Evolutionary conservation across 768 basidiomycete genomes (phyloP).

Genomic region (Mycena amicta): DNA sequence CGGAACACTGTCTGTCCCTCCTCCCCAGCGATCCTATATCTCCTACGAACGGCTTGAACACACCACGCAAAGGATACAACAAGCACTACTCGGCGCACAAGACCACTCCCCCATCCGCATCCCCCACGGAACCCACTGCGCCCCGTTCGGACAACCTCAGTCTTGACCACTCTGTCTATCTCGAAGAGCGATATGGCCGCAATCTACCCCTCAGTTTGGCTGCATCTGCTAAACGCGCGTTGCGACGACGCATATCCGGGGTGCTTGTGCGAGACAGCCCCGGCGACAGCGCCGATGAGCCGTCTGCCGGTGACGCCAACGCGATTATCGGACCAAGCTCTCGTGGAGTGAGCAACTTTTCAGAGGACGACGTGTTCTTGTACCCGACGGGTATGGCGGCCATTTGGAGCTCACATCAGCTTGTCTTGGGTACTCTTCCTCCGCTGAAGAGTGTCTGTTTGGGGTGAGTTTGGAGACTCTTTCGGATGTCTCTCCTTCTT

Average conservation of each 20-base stretch:
- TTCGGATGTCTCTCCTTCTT: no score
- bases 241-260: slow-evolving; percentile 89
- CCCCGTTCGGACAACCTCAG: slow-evolving; percentile 49
- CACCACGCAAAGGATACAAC: slow-evolving; percentile 49
- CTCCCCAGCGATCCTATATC: slow-evolving; percentile 50
- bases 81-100: slow-evolving; percentile 58
- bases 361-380: slow-evolving; percentile 87
- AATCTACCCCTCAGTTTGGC: slow-evolving; percentile 79
- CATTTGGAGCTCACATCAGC: slow-evolving; percentile 88
- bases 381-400: slow-evolving; percentile 91
- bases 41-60: slow-evolving; percentile 21
- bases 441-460: slow-evolving; percentile 88
- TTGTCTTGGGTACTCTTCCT: slow-evolving; percentile 56
- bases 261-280: slow-evolving; percentile 67
- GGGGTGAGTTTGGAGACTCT: no score
- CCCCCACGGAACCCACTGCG: slow-evolving; percentile 1
- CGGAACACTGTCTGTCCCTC: slow-evolving; percentile 78
- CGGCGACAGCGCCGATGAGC: slow-evolving; percentile 36
- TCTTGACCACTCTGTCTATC: slow-evolving; percentile 69
- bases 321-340: slow-evolving; percentile 61
- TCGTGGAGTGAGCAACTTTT: slow-evolving; percentile 67
- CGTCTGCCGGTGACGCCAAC: slow-evolving; percentile 47
- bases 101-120: neutral
- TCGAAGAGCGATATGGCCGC: slow-evolving; percentile 94
- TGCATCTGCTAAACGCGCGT: slow-evolving; percentile 78